These are phyloP conservation scores for Secale cereale DNA, from an alignment of 176 grass and related monocot species.

Conservation along the genomic window DNA sequence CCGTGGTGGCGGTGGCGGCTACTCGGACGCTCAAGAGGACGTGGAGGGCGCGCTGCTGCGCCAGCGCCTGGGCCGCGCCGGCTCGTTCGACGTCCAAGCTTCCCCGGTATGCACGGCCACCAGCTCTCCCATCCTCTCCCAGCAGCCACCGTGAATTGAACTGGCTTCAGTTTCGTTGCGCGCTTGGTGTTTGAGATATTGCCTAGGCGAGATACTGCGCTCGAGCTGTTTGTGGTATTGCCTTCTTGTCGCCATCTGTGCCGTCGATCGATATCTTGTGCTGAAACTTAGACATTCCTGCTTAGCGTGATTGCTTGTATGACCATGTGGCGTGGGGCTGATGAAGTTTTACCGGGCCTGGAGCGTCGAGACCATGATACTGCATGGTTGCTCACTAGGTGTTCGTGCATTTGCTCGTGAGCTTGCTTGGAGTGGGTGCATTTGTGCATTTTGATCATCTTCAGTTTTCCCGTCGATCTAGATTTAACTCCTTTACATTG, in stretches of 20 bases:
- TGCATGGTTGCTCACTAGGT: neutral
- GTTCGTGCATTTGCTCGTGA: neutral
- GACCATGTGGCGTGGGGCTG: neutral
- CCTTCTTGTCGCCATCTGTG: neutral
- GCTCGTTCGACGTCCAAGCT: conserved; percentile 86
- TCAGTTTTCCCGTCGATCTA: too few species aligned
- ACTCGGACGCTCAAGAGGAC: conserved; percentile 48
- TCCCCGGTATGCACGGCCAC: conserved; percentile 47
- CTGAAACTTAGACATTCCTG: neutral
- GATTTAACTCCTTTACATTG: too few species aligned
- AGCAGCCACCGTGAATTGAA: neutral
- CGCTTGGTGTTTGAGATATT: neutral
- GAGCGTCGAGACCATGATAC: neutral
- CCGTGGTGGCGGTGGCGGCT: conserved; percentile 20
- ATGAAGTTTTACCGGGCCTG: neutral
- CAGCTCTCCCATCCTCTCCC: neutral
- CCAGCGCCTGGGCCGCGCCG: conserved; percentile 73
- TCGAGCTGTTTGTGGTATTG: neutral
- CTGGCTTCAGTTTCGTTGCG: neutral
- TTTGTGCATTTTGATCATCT: too few species aligned
- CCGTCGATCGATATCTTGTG: neutral
- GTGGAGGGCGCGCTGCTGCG: conserved; percentile 55
- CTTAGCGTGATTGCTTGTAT: neutral
- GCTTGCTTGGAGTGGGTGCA: neutral
- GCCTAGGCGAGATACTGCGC: neutral